Evolutionary conservation across 2,329 filamentous ascomycete species (phyloP).

Genomic region (Orbilia javanica): DNA sequence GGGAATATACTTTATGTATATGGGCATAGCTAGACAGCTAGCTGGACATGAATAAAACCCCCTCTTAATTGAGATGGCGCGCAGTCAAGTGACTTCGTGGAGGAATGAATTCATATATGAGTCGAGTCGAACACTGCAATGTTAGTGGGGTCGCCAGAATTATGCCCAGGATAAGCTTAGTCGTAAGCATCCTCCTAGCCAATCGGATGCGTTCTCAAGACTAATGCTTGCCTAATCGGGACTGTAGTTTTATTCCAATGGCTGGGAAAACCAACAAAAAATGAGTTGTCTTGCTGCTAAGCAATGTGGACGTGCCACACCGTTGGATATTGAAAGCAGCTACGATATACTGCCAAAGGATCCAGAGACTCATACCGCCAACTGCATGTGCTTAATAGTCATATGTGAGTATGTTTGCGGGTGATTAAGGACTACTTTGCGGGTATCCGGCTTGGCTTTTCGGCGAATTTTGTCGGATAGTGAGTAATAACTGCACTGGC

Average conservation of each 20-base stretch:
- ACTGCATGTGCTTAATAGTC: neutral
- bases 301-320: neutral
- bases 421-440: too few species aligned
- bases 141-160: neutral
- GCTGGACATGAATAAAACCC: too few species aligned
- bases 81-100: conserved; percentile 13
- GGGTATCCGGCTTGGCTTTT: neutral
- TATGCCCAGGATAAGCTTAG: neutral
- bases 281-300: conserved; percentile 14
- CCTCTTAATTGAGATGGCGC: conserved; percentile 5
- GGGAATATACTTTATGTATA: too few species aligned
- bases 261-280: conserved; percentile 1
- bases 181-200: neutral
- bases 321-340: neutral
- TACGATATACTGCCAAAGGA: neutral
- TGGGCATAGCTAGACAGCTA: too few species aligned
- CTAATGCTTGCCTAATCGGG: neutral
- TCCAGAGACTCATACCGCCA: neutral
- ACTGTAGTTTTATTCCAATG: neutral
- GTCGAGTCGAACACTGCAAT: neutral
- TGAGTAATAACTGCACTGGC: neutral
- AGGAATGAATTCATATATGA: neutral
- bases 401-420: neutral
- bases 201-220: neutral
- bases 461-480: neutral